Percentiles rank a stretch among this genome's conserved stretches.
phyloP scores from a whole-genome alignment of 2,329 filamentous ascomycete genomes.

The Chalara sp. region DNA sequence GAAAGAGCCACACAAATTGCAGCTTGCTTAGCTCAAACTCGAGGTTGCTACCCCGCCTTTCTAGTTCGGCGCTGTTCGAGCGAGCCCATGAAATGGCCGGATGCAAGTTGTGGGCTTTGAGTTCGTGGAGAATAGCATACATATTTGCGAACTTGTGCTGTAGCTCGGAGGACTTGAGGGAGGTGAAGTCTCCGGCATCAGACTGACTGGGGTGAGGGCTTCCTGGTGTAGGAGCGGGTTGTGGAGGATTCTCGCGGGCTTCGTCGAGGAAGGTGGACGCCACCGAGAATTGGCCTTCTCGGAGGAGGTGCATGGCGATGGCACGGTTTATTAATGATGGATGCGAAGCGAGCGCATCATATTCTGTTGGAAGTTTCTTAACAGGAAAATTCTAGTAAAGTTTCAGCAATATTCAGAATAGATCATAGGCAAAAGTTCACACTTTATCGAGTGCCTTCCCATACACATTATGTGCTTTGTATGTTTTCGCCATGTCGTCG shows the following conservation, averaged over 20 bases:
- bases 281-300: conserved; percentile 88
- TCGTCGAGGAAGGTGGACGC: conserved; percentile 81
- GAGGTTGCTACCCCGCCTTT: conserved; percentile 80
- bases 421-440: conserved; percentile 11
- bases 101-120: conserved; percentile 66
- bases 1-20: conserved; percentile 85
- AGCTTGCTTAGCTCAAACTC: conserved; percentile 91
- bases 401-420: conserved; percentile 4
- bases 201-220: conserved; percentile 27
- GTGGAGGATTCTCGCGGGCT: conserved; percentile 41
- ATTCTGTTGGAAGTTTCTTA: conserved; percentile 67
- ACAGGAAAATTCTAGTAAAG: conserved; percentile 23
- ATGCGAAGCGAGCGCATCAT: conserved; percentile 73
- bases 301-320: conserved; percentile 91
- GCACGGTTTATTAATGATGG: conserved; percentile 80
- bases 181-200: conserved; percentile 38
- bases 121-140: conserved; percentile 79
- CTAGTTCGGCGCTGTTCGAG: conserved; percentile 61
- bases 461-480: conserved; percentile 76
- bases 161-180: conserved; percentile 59
- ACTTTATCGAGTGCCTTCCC: conserved; percentile 81
- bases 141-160: conserved; percentile 79
- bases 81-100: conserved; percentile 87
- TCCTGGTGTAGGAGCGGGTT: conserved; percentile 27
- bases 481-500: conserved; percentile 74